Percentiles rank a stretch among this genome's conserved stretches.
phyloP scores from a whole-genome alignment of 2,329 filamentous ascomycete genomes.

The Fusarium sp. region DNA sequence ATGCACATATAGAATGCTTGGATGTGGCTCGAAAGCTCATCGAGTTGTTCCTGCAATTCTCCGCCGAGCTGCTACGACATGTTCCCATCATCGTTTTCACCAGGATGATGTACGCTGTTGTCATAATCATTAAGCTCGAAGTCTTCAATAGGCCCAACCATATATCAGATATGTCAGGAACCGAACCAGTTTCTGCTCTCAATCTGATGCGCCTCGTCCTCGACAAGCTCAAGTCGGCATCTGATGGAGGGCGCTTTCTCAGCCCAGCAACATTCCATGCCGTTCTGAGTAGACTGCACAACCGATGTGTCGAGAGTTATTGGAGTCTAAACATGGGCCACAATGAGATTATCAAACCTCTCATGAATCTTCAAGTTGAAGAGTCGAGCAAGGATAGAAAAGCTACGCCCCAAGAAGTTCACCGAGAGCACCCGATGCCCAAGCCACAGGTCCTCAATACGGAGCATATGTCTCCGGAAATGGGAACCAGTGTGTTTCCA shows the following conservation, averaged over 20 bases:
- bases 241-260: conserved; percentile 1
- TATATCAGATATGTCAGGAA: not conserved
- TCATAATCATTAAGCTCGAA: conserved; percentile 25
- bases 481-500: not conserved
- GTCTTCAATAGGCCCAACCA: conserved; percentile 7
- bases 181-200: not conserved
- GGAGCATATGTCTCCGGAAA: not conserved
- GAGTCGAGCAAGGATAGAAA: not conserved
- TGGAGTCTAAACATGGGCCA: conserved; percentile 7
- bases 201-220: conserved; percentile 4
- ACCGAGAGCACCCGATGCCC: not conserved
- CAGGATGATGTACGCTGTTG: conserved; percentile 20
- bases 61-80: not conserved
- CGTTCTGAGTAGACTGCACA: conserved; percentile 7
- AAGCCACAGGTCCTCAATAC: not conserved
- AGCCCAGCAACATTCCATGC: conserved; percentile 9
- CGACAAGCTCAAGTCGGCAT: not conserved
- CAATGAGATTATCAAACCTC: conserved; percentile 19
- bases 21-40: conserved; percentile 7
- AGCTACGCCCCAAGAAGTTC: not conserved
- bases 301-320: conserved; percentile 13
- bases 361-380: conserved; percentile 12
- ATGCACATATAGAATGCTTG: conserved; percentile 3
- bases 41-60: conserved; percentile 5
- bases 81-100: conserved; percentile 24